These are phyloP conservation scores for Penicillium sp. DNA, from an alignment of 2,329 filamentous ascomycete genomes.

Conservation along the genomic window DNA sequence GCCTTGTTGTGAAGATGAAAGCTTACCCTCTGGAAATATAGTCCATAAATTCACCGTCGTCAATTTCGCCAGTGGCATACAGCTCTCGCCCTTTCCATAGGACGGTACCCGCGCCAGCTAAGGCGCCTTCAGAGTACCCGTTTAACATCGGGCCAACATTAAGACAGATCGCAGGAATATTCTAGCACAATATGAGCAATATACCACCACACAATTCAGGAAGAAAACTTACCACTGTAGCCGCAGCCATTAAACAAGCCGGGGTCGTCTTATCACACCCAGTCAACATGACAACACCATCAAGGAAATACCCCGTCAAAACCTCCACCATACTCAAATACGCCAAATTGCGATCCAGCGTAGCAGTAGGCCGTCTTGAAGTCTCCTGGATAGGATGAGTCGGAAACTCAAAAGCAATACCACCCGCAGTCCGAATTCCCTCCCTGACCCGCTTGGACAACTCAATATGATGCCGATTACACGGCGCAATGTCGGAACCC, in stretches of 20 bases:
- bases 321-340: constrained; percentile 52
- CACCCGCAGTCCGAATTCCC: constrained; percentile 51
- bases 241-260: constrained; percentile 53
- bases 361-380: constrained; percentile 48
- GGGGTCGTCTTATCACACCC: constrained; percentile 57
- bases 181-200: constrained; percentile 27
- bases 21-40: constrained; percentile 45
- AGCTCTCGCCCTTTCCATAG: constrained; percentile 53
- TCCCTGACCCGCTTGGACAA: constrained; percentile 53
- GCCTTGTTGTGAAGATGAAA: too few relatives aligned
- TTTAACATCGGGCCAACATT: constrained; percentile 57
- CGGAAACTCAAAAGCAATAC: constrained; percentile 54
- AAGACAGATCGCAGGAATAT: constrained; percentile 53
- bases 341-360: constrained; percentile 51
- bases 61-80: constrained; percentile 49
- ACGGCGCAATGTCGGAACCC: constrained; percentile 52
- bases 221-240: constrained; percentile 44
- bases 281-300: constrained; percentile 53
- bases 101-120: constrained; percentile 49
- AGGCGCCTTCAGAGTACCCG: constrained; percentile 44
- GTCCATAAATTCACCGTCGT: constrained; percentile 47
- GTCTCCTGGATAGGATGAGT: constrained; percentile 56
- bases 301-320: constrained; percentile 50
- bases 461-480: constrained; percentile 53
- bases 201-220: background rate